Evolutionary conservation across 1,284 basidiomycete genomes (phyloP).

Genomic region (Tilletiopsis washingtonensis): DNA sequence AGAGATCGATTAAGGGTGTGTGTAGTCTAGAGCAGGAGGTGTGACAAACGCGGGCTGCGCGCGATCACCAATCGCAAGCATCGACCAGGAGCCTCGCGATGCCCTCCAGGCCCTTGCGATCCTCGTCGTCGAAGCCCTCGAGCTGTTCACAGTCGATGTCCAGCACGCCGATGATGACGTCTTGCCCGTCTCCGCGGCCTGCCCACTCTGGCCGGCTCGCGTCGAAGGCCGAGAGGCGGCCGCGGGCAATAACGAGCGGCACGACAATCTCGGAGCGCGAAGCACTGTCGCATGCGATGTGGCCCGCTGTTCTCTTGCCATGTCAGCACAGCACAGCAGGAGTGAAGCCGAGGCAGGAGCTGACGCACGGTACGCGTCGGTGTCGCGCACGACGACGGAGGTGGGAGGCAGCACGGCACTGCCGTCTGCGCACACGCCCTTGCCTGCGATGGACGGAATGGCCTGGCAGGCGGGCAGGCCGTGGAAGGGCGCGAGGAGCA

Average conservation of each 20-base stretch:
- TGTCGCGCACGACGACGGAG: slow-evolving; percentile 44
- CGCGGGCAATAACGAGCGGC: slow-evolving; percentile 37
- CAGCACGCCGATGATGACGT: slow-evolving; percentile 47
- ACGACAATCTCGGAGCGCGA: slow-evolving; percentile 48
- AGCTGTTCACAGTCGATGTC: slow-evolving; percentile 48
- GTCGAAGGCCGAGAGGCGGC: slow-evolving; percentile 12
- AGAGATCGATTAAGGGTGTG: too few relatives aligned
- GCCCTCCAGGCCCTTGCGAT: slow-evolving; percentile 35
- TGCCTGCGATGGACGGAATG: slow-evolving; percentile 36
- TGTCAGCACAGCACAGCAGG: too few relatives aligned
- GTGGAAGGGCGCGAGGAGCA: slow-evolving; percentile 48
- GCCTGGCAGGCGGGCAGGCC: slow-evolving; percentile 49
- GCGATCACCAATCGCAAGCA: slow-evolving; percentile 24
- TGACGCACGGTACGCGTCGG: slow-evolving; percentile 38
- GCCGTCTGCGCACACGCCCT: slow-evolving; percentile 49
- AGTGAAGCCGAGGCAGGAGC: too few relatives aligned
- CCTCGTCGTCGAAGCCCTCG: slow-evolving; percentile 46
- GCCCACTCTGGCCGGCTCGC: slow-evolving; percentile 19
- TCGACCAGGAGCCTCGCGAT: slow-evolving; percentile 35
- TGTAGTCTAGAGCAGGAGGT: too few relatives aligned
- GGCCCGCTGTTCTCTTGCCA: slow-evolving; percentile 30
- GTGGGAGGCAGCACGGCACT: slow-evolving; percentile 33
- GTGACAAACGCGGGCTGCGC: too few relatives aligned
- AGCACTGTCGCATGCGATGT: slow-evolving; percentile 49
- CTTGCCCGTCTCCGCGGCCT: slow-evolving; percentile 29